A percentile compares a stretch with the other conserved stretches of the same genome.
phyloP scores from a whole-genome alignment of 345 rosid species.

The Cardamine occulta region DNA sequence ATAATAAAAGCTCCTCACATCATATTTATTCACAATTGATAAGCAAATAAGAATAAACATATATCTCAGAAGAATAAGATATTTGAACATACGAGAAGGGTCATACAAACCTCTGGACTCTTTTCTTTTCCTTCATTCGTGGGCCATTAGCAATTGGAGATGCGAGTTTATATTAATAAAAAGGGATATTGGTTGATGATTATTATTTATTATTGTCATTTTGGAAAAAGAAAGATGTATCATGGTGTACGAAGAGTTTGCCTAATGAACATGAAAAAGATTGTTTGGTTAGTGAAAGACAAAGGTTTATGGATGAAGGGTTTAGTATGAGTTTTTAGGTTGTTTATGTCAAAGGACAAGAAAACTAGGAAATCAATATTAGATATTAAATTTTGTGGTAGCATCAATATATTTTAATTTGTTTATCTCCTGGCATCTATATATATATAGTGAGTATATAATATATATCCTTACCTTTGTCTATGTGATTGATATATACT shows the following conservation, averaged over 20 bases:
- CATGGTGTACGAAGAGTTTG: constrained; percentile 30
- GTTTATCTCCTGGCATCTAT: background rate
- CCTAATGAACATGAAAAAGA: constrained; percentile 41
- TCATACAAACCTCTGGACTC: constrained; percentile 37
- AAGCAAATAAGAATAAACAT: background rate
- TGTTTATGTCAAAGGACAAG: constrained; percentile 42
- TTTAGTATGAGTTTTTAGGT: constrained; percentile 44
- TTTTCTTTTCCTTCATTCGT: constrained; percentile 32
- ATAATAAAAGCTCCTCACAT: constrained; percentile 2
- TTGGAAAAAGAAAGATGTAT: constrained; percentile 16
- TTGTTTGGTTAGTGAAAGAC: constrained; percentile 43
- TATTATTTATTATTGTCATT: background rate
- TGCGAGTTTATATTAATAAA: constrained; percentile 26
- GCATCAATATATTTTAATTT: background rate
- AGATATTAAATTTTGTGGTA: background rate
- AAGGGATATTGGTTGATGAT: background rate
- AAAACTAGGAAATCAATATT: constrained; percentile 21
- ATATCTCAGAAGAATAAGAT: constrained; percentile 14
- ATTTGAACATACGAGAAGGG: constrained; percentile 24
- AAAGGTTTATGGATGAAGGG: constrained; percentile 43
- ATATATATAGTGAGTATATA: no score
- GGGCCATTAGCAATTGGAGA: constrained; percentile 17
- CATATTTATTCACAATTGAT: background rate
- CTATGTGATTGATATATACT: no score
- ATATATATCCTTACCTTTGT: no score